Base-by-base conservation (phyloP, 2,329 filamentous ascomycete species). In the Domatiomyces globalis region DNA sequence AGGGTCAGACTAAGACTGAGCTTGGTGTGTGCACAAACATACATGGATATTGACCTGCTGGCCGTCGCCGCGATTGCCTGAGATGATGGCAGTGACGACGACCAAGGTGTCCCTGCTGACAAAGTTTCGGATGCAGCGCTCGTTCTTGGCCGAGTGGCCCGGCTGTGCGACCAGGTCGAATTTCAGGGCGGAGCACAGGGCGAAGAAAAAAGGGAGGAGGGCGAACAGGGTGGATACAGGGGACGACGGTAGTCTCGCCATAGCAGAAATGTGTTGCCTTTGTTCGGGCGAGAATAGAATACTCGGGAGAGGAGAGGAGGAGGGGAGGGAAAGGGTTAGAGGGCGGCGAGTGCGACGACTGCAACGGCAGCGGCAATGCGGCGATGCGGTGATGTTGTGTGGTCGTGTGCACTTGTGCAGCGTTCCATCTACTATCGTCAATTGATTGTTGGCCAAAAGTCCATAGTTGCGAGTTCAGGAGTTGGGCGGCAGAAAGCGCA, bases 81-180 rank as follows among this genome's bases (percentile, higher is more conserved):
- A 80, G 51, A 95, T 77, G 54, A 81, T 95, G 51, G 89, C 86
- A 52, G 90, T 96, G 49, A 98, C 90, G 33, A 96, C 90, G 43
- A 98, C 92, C 59, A 98, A 74, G 58, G 92, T 94, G 66, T 95
- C 88, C 70, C 81, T 85, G 55, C 80, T 78, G 59, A 95, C 89
- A 69, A 95, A 98, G 74, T 98, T 98, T 67, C 90, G 81, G 69
- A 98, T 85, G 73, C 92, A 98, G 73, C 90, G 80, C 72, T 90
- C 85, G 65, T 83, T 79, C 63, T 77, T 80, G 45, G 69, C 68
- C 56, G 74, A 73, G 62, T 83, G 80, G 67, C 78, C 76, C 55
- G 78, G 74, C 53, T 71, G 69, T 45, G 88, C 87, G 62, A 79
- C 71, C 55, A 98, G 80, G 64, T 98, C 92, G 77, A 98, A 95